These are phyloP conservation scores for Prillingera fragicola DNA, from an alignment of 1,284 basidiomycete genomes.

Conservation along the genomic window DNA sequence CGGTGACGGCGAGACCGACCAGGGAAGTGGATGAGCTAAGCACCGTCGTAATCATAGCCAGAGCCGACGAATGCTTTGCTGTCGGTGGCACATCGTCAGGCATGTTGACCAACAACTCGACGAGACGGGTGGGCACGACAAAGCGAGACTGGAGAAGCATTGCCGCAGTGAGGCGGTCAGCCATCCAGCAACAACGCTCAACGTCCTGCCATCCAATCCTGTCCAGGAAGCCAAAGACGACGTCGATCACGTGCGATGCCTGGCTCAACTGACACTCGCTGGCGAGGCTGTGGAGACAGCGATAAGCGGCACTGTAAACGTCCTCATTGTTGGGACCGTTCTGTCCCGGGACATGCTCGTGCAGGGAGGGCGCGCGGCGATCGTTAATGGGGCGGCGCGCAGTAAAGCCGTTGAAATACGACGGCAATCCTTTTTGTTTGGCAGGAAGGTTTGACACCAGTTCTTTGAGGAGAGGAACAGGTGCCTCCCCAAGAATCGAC, in stretches of 20 bases:
- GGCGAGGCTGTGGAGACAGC: conserved; percentile 66
- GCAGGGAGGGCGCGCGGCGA: conserved; percentile 77
- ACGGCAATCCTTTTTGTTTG: conserved; percentile 68
- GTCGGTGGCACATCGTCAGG: conserved; percentile 57
- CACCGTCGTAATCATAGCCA: conserved; percentile 71
- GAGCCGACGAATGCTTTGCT: conserved; percentile 62
- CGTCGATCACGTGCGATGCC: conserved; percentile 61
- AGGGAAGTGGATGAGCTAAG: conserved; percentile 76
- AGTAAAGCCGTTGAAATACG: conserved; percentile 73
- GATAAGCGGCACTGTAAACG: conserved; percentile 67
- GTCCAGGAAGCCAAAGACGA: conserved; percentile 64
- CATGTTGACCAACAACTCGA: conserved; percentile 70
- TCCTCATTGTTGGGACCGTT: conserved; percentile 71
- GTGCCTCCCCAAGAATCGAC: conserved; percentile 61
- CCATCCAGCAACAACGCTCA: conserved; percentile 77
- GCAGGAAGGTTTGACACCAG: conserved; percentile 59
- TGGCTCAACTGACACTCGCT: conserved; percentile 73
- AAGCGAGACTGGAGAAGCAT: conserved; percentile 88
- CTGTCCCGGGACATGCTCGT: conserved; percentile 79
- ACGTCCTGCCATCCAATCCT: conserved; percentile 63
- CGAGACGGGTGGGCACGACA: conserved; percentile 74
- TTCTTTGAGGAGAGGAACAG: conserved; percentile 60
- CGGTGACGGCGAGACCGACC: conserved; percentile 85
- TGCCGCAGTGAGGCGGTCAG: conserved; percentile 70
- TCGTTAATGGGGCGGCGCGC: conserved; percentile 62